phyloP scores from a whole-genome alignment of 805 yeast species.

The Kurtzmaniella cleridarum region DNA sequence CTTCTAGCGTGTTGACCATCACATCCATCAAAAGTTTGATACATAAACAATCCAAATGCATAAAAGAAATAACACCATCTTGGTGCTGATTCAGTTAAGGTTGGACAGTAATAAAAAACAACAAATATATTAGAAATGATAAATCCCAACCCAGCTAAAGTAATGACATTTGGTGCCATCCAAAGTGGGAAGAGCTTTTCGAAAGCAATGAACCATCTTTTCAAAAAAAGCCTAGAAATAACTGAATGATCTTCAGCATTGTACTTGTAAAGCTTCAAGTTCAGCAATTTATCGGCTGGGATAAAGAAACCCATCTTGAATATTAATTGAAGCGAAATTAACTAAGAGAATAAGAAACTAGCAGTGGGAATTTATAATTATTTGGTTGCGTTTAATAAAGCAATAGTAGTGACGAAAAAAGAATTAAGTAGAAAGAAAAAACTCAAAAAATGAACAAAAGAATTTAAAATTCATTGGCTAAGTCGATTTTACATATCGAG shows the following conservation, averaged over 20 bases:
- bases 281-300: slow-evolving; percentile 46
- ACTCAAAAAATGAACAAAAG: neutral
- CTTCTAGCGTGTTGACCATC: slow-evolving; percentile 95
- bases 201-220: slow-evolving; percentile 76
- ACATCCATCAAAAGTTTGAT: slow-evolving; percentile 94
- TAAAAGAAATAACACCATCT: slow-evolving; percentile 71
- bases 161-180: slow-evolving; percentile 92
- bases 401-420: neutral
- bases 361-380: neutral
- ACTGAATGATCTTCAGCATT: slow-evolving; percentile 79
- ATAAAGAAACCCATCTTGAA: slow-evolving; percentile 60
- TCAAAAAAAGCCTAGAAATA: slow-evolving; percentile 66
- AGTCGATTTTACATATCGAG: neutral
- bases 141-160: slow-evolving; percentile 72
- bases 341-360: neutral
- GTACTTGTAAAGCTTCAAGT: slow-evolving; percentile 57
- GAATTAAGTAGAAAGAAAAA: neutral
- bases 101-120: slow-evolving; percentile 71
- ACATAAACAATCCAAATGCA: slow-evolving; percentile 79
- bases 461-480: no score
- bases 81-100: slow-evolving; percentile 56
- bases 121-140: slow-evolving; percentile 57
- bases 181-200: slow-evolving; percentile 71
- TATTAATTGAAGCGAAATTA: neutral
- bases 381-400: neutral